Evolutionary conservation across 2,329 filamentous ascomycete genomes (phyloP), one percentile per base, ranked within the genome.

Genomic region (Graphilbum sp.): DNA sequence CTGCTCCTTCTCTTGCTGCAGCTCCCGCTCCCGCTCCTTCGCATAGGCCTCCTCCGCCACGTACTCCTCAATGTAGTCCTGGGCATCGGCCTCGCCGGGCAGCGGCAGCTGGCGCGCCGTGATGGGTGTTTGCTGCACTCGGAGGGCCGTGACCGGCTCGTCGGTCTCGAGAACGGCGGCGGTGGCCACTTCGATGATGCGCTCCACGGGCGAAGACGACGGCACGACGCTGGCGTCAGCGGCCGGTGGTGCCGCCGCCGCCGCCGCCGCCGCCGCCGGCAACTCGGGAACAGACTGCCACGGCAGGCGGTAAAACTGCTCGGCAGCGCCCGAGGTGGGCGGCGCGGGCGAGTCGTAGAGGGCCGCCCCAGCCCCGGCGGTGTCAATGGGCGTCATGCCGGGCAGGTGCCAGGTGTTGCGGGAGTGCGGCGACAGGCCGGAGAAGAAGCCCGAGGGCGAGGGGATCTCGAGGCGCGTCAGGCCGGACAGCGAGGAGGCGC

Each of bases 401-500:
- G 68, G 38, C 42, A 78, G 61, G 50, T 84, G 75, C 88, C 88
- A 96, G 12, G 87, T 90, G 50, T 78, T 75, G 37, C 86, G 75
- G 29, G 79, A 75, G 38, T 74, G 71, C 4, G 79, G 73, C 29
- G 80, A 83, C 21, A 95, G 69, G 0, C 80, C 85, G 2, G 83
- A 83, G 58, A 95, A 95, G 65, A 95, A 95, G 1, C 81, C 85
- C 20, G 84, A 80, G 0, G 88, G 88, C 0, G 88, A 95, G 6
- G 87, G 88, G 25, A 96, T 86, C 20, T 87, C 87, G 17, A 95
- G 69, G 42, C 72, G 76, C 17, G 82, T 87, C 44, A 95, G 68
- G 30, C 78, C 81, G 40, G 78, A 77, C 13, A 76, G 64, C 13
- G 77, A 79, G n/a, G n/a, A n/a, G n/a, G n/a, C n/a, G n/a, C n/a